phyloP scores from a whole-genome alignment of 345 rosid genomes.

The Microthlaspi erraticum region DNA sequence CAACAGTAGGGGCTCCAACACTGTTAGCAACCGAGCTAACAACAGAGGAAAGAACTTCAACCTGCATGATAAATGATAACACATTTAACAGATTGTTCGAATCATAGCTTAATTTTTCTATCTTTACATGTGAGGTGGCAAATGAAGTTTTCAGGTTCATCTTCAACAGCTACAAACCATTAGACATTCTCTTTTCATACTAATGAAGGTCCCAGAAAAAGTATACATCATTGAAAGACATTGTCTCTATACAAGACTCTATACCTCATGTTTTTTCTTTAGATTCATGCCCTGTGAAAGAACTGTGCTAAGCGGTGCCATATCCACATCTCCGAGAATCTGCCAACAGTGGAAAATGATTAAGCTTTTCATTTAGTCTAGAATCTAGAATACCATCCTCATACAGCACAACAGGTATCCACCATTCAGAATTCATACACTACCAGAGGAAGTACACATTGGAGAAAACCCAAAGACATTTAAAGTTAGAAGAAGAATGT shows the following conservation, averaged over 20 bases:
- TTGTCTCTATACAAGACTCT: too few species aligned
- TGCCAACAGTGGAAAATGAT: slow-evolving; percentile 42
- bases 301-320: slow-evolving; percentile 60
- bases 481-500: background rate
- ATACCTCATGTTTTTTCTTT: slow-evolving; percentile 94
- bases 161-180: background rate
- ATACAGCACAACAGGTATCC: background rate
- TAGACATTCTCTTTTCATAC: slow-evolving; percentile 15
- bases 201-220: background rate
- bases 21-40: slow-evolving; percentile 61
- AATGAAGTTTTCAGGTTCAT: background rate
- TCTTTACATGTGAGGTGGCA: slow-evolving; percentile 18
- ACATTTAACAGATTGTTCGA: background rate
- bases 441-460: background rate
- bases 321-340: slow-evolving; percentile 57
- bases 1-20: slow-evolving; percentile 60
- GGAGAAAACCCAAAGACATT: background rate
- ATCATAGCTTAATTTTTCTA: background rate
- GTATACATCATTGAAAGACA: slow-evolving; percentile 13
- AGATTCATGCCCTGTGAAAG: slow-evolving; percentile 89
- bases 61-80: slow-evolving; percentile 51
- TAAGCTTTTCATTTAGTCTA: background rate
- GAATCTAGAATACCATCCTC: background rate
- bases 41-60: slow-evolving; percentile 86
- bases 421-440: slow-evolving; percentile 6